A percentile compares a stretch with the other conserved stretches of the same genome.
Evolutionary conservation across 1,284 basidiomycete species (phyloP).

Genomic region (Ganoderma boninense): DNA sequence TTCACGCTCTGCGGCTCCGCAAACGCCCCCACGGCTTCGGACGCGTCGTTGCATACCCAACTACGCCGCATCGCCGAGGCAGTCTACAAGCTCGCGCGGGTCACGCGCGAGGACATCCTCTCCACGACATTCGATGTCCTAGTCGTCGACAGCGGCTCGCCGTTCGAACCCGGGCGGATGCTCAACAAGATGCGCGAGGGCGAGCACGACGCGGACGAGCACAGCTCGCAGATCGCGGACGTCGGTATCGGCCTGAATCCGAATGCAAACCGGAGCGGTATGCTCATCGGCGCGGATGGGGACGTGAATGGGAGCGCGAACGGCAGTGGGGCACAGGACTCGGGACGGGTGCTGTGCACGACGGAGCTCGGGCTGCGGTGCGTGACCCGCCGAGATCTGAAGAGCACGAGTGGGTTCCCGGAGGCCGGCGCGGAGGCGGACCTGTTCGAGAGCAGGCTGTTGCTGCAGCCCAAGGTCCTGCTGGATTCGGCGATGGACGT

Average conservation of each 20-base stretch:
- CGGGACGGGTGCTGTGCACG: slow-evolving; percentile 60
- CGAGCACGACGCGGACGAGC: slow-evolving; percentile 45
- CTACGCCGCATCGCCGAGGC: slow-evolving; percentile 68
- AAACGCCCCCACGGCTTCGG: slow-evolving; percentile 41
- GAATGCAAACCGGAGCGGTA: slow-evolving; percentile 16
- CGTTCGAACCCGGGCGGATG: slow-evolving; percentile 65
- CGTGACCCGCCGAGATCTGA: slow-evolving; percentile 55
- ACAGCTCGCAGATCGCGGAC: slow-evolving; percentile 14
- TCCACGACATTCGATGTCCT: slow-evolving; percentile 76
- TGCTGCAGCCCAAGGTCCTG: slow-evolving; percentile 75
- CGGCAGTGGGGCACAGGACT: slow-evolving; percentile 19
- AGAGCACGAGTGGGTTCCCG: slow-evolving; percentile 29
- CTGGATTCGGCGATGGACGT: slow-evolving; percentile 72
- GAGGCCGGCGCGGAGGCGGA: slow-evolving; percentile 44
- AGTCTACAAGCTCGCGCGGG: slow-evolving; percentile 64
- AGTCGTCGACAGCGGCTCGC: slow-evolving; percentile 58
- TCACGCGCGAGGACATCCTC: slow-evolving; percentile 75
- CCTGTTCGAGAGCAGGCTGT: slow-evolving; percentile 62
- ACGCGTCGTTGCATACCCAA: slow-evolving; percentile 58
- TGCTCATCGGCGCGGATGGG: slow-evolving; percentile 17
- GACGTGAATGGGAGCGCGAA: slow-evolving; percentile 14
- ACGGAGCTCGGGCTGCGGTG: slow-evolving; percentile 76
- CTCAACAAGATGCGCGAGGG: slow-evolving; percentile 72
- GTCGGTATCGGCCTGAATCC: slow-evolving; percentile 41
- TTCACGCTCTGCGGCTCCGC: slow-evolving; percentile 67